Base-by-base conservation (phyloP, 2,329 filamentous ascomycete genomes). In the Cyanodermella asteris region DNA sequence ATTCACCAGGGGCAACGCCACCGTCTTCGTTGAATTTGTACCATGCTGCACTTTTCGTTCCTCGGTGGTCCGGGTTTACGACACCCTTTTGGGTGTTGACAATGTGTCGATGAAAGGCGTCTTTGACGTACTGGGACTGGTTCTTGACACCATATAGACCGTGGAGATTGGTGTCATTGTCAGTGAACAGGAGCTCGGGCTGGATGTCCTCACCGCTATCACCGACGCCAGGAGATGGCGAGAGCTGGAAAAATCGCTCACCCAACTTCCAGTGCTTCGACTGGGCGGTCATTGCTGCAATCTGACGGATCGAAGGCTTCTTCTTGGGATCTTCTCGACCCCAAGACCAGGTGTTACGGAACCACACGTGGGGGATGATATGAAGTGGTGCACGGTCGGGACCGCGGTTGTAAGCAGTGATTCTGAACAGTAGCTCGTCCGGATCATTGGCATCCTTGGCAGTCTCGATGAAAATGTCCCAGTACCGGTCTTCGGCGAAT, bases 321-420 rank as follows among this genome's bases (percentile, higher is more conserved):
- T 72, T 70, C 25, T 74, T 65, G 16, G 60, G 55, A 7, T 67
- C 46, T 41, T 91, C 77, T 34, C 74, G 65, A 13, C 82, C 84
- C 84, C 84, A 94, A 19, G 75, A 67, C 87, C 87, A 94, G 3
- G 82, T 93, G 47, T 94, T 94, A 35, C 84, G 70, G 56, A 93
- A 94, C 80, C 82, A 93, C 26, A 91, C 68, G 31, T 94, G 87
- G 6, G 84, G 84, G 21, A 93, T 57, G 40, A 94, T 91, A 49
- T 94, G 87, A 27, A 94, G 56, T 13, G 81, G 82, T 9, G 87
- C 84, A 9, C 78, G 69, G 26, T 93, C 78, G 5, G 80, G 76
- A 10, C 87, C 84, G 38, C 87, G 68, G 45, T 94, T 94, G 73
- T 87, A 94, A 22, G 82, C 84, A 7, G 84, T 93, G 22, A 94